These are phyloP conservation scores for Phytophthora vignae DNA, from an alignment of 352 stramenopile genomes.

Conservation along the genomic window DNA sequence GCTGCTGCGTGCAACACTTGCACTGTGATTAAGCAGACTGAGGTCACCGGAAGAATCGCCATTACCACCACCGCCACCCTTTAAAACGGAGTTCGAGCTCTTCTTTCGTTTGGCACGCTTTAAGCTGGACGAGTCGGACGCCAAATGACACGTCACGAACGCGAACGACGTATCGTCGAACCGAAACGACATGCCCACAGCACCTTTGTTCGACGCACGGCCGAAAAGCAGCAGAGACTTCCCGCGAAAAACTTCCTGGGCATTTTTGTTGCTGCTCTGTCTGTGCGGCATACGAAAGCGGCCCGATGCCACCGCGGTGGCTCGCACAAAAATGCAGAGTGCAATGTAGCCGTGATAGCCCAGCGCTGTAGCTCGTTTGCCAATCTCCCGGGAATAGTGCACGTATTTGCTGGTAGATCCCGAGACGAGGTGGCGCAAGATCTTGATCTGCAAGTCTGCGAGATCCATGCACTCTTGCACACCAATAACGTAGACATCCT, in stretches of 20 bases:
- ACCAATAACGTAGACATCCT: constrained; percentile 92
- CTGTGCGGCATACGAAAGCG: constrained; percentile 75
- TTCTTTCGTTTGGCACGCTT: constrained; percentile 48
- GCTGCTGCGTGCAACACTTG: constrained; percentile 29
- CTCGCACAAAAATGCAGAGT: constrained; percentile 81
- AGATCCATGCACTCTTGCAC: constrained; percentile 93
- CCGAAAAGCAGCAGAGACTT: constrained; percentile 84
- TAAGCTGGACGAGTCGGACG: constrained; percentile 78
- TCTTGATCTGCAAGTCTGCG: constrained; percentile 68
- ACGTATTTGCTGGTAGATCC: constrained; percentile 69
- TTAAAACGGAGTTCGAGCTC: constrained; percentile 23
- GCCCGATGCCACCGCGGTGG: constrained; percentile 64
- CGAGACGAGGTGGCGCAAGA: constrained; percentile 66
- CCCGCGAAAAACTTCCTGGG: constrained; percentile 77
- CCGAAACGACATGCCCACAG: constrained; percentile 88
- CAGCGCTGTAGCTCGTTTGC: constrained; percentile 76
- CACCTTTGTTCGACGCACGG: constrained; percentile 90
- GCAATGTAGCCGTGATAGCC: constrained; percentile 92
- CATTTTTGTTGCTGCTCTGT: constrained; percentile 62
- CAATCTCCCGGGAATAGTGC: constrained; percentile 85
- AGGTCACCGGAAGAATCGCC: constrained; percentile 18
- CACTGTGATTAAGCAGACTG: constrained; percentile 13
- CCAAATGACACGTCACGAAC: constrained; percentile 90
- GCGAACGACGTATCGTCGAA: constrained; percentile 90
- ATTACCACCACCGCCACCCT: background rate